Evolutionary conservation across 2,329 filamentous ascomycete genomes (phyloP), one percentile per base, ranked within the genome.

Genomic region (Teratosphaeria epicoccoides): DNA sequence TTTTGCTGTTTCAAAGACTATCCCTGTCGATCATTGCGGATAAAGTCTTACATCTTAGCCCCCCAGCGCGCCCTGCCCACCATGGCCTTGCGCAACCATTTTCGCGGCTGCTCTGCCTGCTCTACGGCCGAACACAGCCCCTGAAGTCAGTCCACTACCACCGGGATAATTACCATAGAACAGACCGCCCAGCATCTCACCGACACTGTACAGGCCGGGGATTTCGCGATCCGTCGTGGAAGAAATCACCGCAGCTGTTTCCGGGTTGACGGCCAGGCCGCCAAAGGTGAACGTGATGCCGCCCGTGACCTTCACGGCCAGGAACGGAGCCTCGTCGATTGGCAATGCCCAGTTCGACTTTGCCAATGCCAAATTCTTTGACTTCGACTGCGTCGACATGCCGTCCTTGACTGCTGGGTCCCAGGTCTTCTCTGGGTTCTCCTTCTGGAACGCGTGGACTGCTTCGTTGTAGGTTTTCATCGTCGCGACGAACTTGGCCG

Each of bases 201-300:
- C 82, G 2, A 71, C 76, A 56, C 79, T 82, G 55, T 75, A 84
- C 2, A 85, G 60, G 0, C 81, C 79, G 0, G 73, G 72, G 4
- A 85, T 72, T n/a, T 70, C 66, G 4, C 60, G 59, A 1, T 69
- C 70, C 0, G 66, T 52, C 2, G 43, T 62, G 3, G 72, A 68
- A 2, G 70, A 72, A 12, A 83, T 63, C 0, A 84, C 75, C 2
- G 70, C 70, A 2, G 75, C 73, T 0, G 77, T 82, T 23, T 77
- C 63, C 0, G 79, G 72, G 47, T 80, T 73, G 1, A 82, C 75
- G 4, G 73, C 72, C 6, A 85, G 65, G 0, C 83, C 82, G 1
- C 82, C 83, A 67, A 85, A 86, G 0, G 82, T 85, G 57, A 85
- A 86, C 0, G 82, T 85, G 14, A 86, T 75, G 1, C 83, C 83